Evolutionary conservation across 2,329 filamentous ascomycete species (phyloP).

Genomic region (Pseudogymnoascus sp.): DNA sequence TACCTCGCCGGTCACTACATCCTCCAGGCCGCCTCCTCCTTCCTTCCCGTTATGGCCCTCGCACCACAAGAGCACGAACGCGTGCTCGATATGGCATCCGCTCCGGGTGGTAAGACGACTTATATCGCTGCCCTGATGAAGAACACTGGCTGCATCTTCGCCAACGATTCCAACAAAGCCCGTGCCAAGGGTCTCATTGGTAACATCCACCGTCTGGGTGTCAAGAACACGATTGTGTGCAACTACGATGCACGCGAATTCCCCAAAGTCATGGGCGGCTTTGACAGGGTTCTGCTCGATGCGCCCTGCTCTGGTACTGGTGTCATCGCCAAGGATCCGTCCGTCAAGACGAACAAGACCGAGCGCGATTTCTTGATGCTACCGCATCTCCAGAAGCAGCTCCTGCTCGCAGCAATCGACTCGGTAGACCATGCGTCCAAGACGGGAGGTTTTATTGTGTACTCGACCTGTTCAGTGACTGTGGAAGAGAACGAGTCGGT

Average conservation of each 20-base stretch:
- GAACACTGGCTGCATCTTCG: slow-evolving; percentile 91
- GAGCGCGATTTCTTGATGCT: slow-evolving; percentile 90
- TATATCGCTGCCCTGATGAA: slow-evolving; percentile 96
- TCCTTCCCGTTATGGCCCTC: slow-evolving; percentile 94
- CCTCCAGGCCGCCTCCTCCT: slow-evolving; percentile 90
- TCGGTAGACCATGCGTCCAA: slow-evolving; percentile 86
- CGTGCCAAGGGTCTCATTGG: slow-evolving; percentile 96
- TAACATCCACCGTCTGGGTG: slow-evolving; percentile 91
- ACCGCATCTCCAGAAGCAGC: slow-evolving; percentile 89
- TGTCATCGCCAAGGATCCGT: slow-evolving; percentile 93
- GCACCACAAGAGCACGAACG: slow-evolving; percentile 90
- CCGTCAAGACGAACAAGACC: slow-evolving; percentile 97
- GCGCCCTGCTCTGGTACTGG: slow-evolving; percentile 94
- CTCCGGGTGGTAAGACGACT: slow-evolving; percentile 92
- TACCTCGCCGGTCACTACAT: slow-evolving; percentile 98
- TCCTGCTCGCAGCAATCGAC: slow-evolving; percentile 88
- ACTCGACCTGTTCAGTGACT: slow-evolving; percentile 92
- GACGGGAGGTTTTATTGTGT: slow-evolving; percentile 90
- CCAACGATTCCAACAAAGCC: slow-evolving; percentile 90
- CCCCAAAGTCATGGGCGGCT: slow-evolving; percentile 88
- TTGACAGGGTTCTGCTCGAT: slow-evolving; percentile 89
- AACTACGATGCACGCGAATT: slow-evolving; percentile 94
- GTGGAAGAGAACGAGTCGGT: slow-evolving; percentile 92
- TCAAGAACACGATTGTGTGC: slow-evolving; percentile 89
- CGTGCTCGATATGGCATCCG: slow-evolving; percentile 85